Conservation (phyloP, 2,329 filamentous ascomycete genomes). For the Colletotrichum sp. region DNA sequence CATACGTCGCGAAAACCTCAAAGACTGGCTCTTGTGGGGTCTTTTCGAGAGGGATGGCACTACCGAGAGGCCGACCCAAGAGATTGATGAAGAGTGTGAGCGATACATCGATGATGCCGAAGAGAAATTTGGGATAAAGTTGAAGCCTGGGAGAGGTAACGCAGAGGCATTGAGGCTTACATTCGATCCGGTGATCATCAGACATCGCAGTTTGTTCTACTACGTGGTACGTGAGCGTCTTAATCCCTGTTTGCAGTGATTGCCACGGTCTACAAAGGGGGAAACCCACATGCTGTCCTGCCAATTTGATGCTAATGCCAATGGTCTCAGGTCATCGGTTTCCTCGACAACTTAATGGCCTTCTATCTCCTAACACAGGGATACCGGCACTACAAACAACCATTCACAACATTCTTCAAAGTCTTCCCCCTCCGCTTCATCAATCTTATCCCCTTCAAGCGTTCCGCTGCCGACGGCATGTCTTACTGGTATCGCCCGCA, state of each 20-base stretch:
- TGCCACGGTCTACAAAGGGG: background rate
- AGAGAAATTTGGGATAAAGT: slow-evolving; percentile 50
- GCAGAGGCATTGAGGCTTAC: slow-evolving; percentile 61
- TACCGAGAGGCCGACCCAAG: slow-evolving; percentile 38
- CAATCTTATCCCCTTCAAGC: slow-evolving; percentile 46
- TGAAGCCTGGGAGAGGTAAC: slow-evolving; percentile 56
- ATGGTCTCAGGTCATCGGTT: slow-evolving; percentile 42
- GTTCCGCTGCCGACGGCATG: slow-evolving; percentile 51
- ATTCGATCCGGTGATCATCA: slow-evolving; percentile 61
- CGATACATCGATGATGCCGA: slow-evolving; percentile 59
- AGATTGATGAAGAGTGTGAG: slow-evolving; percentile 58
- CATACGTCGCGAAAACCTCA: slow-evolving; percentile 63
- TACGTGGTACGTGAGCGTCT: slow-evolving; percentile 50
- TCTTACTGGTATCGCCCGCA: slow-evolving; percentile 68
- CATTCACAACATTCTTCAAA: slow-evolving; percentile 45
- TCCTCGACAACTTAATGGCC: slow-evolving; percentile 47
- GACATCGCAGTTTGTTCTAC: slow-evolving; percentile 60
- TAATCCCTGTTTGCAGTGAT: background rate
- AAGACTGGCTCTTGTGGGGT: slow-evolving; percentile 66
- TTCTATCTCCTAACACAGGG: slow-evolving; percentile 31
- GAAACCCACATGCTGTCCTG: background rate
- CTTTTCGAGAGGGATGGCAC: slow-evolving; percentile 51
- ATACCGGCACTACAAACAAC: slow-evolving; percentile 51
- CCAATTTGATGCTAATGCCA: background rate
- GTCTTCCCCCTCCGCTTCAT: slow-evolving; percentile 61